These are phyloP conservation scores for Daldinia childiae DNA, from an alignment of 495 filamentous ascomycete species.

Conservation along the genomic window DNA sequence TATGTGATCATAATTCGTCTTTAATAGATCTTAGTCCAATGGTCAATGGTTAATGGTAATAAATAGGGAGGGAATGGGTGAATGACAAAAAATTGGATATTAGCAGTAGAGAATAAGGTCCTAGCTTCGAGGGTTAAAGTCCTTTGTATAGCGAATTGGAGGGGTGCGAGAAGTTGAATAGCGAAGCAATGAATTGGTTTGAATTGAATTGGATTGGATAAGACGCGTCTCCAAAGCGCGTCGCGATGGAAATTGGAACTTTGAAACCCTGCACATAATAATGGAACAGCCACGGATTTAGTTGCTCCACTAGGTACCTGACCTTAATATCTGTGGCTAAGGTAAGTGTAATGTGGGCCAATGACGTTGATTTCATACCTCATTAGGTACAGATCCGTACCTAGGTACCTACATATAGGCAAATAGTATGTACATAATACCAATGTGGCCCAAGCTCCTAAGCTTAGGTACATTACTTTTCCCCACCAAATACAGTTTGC, in stretches of 20 bases:
- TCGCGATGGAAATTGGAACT: not conserved
- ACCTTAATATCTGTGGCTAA: no score
- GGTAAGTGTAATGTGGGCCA: no score
- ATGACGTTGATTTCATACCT: not conserved
- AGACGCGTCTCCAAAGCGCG: slow-evolving; percentile 6
- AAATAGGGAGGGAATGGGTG: not conserved
- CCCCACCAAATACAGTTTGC: slow-evolving; percentile 1
- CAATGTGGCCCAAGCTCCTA: slow-evolving; percentile 41
- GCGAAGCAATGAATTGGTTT: slow-evolving; percentile 24
- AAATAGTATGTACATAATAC: no score
- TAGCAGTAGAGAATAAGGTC: not conserved
- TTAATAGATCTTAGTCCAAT: not conserved
- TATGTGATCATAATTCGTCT: slow-evolving; percentile 26
- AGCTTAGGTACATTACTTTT: no score
- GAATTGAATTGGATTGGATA: slow-evolving; percentile 5
- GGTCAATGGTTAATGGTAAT: not conserved
- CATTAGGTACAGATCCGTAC: no score
- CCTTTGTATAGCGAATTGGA: slow-evolving; percentile 4
- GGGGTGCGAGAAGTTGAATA: slow-evolving; percentile 11
- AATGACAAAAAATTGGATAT: not conserved
- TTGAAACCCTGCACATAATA: not conserved
- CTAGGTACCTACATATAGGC: not conserved
- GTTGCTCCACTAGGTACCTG: no score
- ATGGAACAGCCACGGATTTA: no score
- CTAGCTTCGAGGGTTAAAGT: slow-evolving; percentile 5